Percentiles rank a stretch among this genome's conserved stretches.
Evolutionary conservation across 139 green algal genomes (phyloP).

Genomic region (Tetradesmus obliquus): DNA sequence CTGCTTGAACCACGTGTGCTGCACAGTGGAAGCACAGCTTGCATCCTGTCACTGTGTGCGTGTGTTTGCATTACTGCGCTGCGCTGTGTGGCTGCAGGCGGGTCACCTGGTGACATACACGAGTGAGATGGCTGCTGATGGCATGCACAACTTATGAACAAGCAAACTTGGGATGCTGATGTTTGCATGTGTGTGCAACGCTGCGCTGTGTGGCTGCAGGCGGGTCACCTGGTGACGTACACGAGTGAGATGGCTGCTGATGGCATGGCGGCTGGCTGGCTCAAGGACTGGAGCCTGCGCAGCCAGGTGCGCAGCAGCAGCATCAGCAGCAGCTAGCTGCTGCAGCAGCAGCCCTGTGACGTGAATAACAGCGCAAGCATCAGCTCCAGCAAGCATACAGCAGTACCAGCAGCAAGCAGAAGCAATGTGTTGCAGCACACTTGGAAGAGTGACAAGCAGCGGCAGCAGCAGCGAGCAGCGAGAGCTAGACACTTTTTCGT

Average conservation of each 20-base stretch:
- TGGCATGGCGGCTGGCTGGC: background rate
- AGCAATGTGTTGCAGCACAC: background rate
- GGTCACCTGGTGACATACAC: constrained; percentile 43
- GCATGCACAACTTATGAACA: constrained; percentile 60
- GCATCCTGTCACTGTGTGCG: constrained; percentile 45
- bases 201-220: background rate
- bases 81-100: background rate
- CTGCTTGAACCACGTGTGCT: too few species aligned
- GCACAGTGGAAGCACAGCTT: constrained; percentile 50
- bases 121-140: constrained; percentile 26
- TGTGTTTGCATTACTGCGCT: too few species aligned
- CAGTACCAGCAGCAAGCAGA: background rate
- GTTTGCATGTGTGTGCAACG: background rate
- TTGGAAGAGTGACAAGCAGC: background rate
- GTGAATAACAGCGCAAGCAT: background rate
- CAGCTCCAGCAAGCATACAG: too few species aligned
- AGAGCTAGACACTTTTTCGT: too few species aligned
- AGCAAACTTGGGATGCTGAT: constrained; percentile 63
- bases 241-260: constrained; percentile 31
- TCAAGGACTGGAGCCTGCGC: constrained; percentile 34
- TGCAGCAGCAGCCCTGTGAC: background rate
- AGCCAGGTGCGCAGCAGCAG: background rate
- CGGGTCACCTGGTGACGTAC: constrained; percentile 43
- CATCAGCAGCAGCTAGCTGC: background rate
- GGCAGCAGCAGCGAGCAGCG: too few species aligned